A percentile compares a stretch with the other conserved stretches of the same genome.
phyloP scores from a whole-genome alignment of 228 moss, liverwort and hornwort genomes.

The Sphagnum fallax region DNA sequence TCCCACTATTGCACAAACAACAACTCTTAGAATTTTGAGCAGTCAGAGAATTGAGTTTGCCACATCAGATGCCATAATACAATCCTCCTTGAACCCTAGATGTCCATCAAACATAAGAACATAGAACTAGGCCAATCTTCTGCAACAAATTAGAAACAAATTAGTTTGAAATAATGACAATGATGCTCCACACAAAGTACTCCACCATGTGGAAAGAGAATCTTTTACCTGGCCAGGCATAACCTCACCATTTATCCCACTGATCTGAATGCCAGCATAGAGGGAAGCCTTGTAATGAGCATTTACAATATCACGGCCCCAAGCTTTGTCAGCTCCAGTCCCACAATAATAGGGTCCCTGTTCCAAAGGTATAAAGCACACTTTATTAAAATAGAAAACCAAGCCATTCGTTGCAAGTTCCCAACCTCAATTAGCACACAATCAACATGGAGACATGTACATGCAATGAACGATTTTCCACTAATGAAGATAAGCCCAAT shows the following conservation, averaged over 20 bases:
- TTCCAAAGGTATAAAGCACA: not conserved
- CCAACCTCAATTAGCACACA: too few relatives aligned
- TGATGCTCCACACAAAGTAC: too few relatives aligned
- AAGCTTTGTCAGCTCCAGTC: conserved; percentile 86
- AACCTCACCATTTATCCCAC: conserved; percentile 75
- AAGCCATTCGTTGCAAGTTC: too few relatives aligned
- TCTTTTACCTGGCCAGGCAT: conserved; percentile 54
- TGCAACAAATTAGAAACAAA: too few relatives aligned
- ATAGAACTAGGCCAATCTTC: too few relatives aligned
- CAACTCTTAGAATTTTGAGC: not conserved
- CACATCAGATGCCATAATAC: too few relatives aligned
- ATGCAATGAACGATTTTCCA: not conserved
- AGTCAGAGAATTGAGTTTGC: too few relatives aligned
- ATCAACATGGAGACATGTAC: not conserved
- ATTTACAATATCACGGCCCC: conserved; percentile 80
- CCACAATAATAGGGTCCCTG: conserved; percentile 95
- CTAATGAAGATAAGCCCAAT: too few relatives aligned
- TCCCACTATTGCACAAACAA: conserved; percentile 51
- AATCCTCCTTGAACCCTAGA: conserved; percentile 5
- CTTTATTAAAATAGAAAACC: too few relatives aligned
- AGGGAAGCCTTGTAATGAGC: conserved; percentile 89
- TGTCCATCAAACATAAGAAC: too few relatives aligned
- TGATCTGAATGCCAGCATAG: conserved; percentile 69
- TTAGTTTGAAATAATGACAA: too few relatives aligned
- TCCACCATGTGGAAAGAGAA: too few relatives aligned